Percentiles rank a stretch among this genome's conserved stretches.
phyloP scores from a whole-genome alignment of 2,329 filamentous ascomycete genomes.

The Verticillium alfalfae region DNA sequence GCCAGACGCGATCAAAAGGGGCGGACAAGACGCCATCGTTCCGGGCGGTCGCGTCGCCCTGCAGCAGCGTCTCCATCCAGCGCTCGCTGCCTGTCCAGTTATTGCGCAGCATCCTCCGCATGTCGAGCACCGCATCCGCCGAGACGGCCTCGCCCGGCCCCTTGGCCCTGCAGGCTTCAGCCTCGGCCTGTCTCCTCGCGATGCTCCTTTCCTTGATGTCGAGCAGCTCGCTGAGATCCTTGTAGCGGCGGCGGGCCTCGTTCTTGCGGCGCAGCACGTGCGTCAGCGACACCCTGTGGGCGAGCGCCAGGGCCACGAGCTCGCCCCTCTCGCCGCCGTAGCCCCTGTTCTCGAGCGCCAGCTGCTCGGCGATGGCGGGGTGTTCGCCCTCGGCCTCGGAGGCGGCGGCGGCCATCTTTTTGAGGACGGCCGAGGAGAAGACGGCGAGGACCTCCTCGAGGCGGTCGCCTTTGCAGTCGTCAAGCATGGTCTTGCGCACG shows the following conservation, averaged over 20 bases:
- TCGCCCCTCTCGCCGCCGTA: conserved; percentile 48
- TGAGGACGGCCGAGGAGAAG: conserved; percentile 80
- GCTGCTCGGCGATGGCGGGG: conserved; percentile 42
- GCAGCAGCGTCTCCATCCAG: conserved; percentile 67
- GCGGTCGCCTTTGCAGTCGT: conserved; percentile 90
- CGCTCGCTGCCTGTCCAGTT: conserved; percentile 76
- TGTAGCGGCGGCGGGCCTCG: conserved; percentile 51
- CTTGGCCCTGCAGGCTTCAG: conserved; percentile 33
- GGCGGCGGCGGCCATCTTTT: conserved; percentile 53
- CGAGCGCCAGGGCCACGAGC: conserved; percentile 64
- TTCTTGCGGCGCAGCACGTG: conserved; percentile 54
- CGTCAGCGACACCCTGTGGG: conserved; percentile 64
- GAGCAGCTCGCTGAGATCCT: conserved; percentile 60
- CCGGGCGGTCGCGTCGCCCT: conserved; percentile 54
- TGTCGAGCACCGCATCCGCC: conserved; percentile 35
- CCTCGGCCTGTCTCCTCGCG: conserved; percentile 34
- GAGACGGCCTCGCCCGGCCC: conserved; percentile 22
- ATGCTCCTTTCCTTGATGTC: conserved; percentile 56
- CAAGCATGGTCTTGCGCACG: conserved; percentile 89
- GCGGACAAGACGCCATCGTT: conserved; percentile 60
- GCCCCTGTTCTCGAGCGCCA: conserved; percentile 55
- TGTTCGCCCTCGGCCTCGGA: conserved; percentile 28
- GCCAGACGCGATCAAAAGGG: conserved; percentile 68
- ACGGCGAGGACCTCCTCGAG: conserved; percentile 79
- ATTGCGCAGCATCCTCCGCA: conserved; percentile 58